Conservation (phyloP, 176 grass and related monocot genomes). For the Pontederia paniculata region DNA sequence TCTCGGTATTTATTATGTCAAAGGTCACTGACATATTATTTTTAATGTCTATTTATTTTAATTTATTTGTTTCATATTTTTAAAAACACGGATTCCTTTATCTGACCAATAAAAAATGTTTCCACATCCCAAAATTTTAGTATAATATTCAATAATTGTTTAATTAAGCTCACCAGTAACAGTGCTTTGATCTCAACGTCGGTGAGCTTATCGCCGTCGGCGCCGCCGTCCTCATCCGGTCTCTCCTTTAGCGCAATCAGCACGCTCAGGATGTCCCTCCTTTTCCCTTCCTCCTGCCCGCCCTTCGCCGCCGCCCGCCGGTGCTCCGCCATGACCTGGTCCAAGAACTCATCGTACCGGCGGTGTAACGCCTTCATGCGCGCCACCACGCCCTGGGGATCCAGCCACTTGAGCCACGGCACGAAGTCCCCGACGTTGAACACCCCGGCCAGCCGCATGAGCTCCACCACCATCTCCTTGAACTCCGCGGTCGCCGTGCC, state of each 20-base stretch:
- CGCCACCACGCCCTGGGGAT: not conserved
- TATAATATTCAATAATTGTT: no score
- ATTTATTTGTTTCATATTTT: no score
- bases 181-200: slow-evolving; percentile 49
- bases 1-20: no score
- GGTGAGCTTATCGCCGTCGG: slow-evolving; percentile 13
- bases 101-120: no score
- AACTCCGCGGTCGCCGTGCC: not conserved
- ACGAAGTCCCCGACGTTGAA: slow-evolving; percentile 9
- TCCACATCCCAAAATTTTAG: no score
- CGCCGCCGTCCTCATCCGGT: slow-evolving; percentile 2
- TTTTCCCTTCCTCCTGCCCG: slow-evolving; percentile 17
- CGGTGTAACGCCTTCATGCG: slow-evolving; percentile 2
- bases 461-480: slow-evolving; percentile 11
- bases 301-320: not conserved
- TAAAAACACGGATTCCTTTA: no score
- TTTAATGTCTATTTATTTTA: no score
- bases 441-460: slow-evolving; percentile 4
- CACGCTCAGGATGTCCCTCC: slow-evolving; percentile 29
- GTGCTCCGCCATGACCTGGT: slow-evolving; percentile 28
- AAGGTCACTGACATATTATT: no score
- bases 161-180: slow-evolving; percentile 25
- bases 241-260: slow-evolving; percentile 14
- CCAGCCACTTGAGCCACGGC: slow-evolving; percentile 1
- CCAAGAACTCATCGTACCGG: slow-evolving; percentile 46